A percentile compares a stretch with the other conserved stretches of the same genome.
phyloP scores from a whole-genome alignment of 164 flowering plant genomes.

The Chimonanthus salicifolius region DNA sequence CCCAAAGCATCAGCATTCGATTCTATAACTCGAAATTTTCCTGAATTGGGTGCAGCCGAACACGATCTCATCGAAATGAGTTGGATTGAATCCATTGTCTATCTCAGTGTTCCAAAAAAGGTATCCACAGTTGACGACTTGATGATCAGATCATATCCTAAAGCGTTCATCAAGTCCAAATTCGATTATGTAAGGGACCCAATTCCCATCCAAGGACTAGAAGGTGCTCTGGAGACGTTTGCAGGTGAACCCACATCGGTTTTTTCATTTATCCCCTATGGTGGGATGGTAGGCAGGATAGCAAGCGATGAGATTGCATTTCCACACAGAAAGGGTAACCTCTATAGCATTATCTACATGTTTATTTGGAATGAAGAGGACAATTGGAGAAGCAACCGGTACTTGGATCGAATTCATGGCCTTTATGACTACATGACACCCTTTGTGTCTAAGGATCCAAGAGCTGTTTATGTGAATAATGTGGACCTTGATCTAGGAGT shows the following conservation, averaged over 20 bases:
- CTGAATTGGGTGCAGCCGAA: constrained; percentile 7
- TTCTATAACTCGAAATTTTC: constrained; percentile 9
- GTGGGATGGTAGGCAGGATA: constrained; percentile 16
- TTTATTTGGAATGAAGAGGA: constrained; percentile 18
- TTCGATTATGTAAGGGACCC: constrained; percentile 19
- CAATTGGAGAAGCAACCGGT: constrained; percentile 2
- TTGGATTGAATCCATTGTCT: constrained; percentile 17
- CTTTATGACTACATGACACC: constrained; percentile 22
- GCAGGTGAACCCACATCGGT: constrained; percentile 16
- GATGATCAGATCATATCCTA: constrained; percentile 12
- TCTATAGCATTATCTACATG: constrained; percentile 19
- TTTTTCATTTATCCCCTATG: constrained; percentile 20
- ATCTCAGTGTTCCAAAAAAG: constrained; percentile 1
- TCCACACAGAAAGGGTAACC: constrained; percentile 24
- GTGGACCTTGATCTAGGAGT: constrained; percentile 29
- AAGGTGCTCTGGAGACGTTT: constrained; percentile 2
- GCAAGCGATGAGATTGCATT: constrained; percentile 15
- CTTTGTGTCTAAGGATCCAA: constrained; percentile 19
- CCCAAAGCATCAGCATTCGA: neutral
- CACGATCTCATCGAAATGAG: constrained; percentile 20
- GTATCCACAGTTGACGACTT: constrained; percentile 7
- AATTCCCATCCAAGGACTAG: constrained; percentile 9
- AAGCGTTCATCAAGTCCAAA: constrained; percentile 17
- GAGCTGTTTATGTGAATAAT: constrained; percentile 22
- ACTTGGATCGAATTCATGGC: constrained; percentile 16